Evolutionary conservation across 1,284 basidiomycete species (phyloP), one percentile per base, ranked within the genome.

Genomic region (Anthracocystis walkeri): DNA sequence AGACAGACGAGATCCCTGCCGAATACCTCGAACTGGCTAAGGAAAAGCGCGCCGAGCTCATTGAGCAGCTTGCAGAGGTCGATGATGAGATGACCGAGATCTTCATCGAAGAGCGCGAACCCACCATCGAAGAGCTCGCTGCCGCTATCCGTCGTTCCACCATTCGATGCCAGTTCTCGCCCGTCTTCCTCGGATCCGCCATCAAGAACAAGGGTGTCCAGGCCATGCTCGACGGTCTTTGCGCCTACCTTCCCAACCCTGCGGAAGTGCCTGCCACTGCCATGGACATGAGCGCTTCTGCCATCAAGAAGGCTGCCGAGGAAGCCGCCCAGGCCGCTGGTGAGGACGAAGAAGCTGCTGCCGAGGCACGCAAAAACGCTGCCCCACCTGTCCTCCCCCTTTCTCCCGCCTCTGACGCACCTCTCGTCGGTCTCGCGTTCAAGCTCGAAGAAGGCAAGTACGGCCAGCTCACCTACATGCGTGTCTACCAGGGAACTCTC

Each of bases 201-300:
- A 92, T 99, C 85, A 98, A 98, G 88, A 99, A 99, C 87, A 97
- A 94, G 23, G 94, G 91, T 61, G 93, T 99, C 4, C 97, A 99
- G 86, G 90, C 94, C 18, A 89, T 99, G 76, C 89, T 99, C 21
- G 95, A 99, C 82, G 97, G 95, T 77, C 91, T 98, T 35, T 96
- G 94, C 84, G 89, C 92, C n/a, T 99, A 98, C 87, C 89, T 99
- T 10, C 94, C 97, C 21, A 93, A 92, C 70, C 97, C 97, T 0
- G 88, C 91, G 2, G 93, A 99, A 86, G 88, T 91, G 11, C 88
- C 90, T 38, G 91, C 92, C 14, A 88, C 91, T 33, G 97, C 97
- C 0, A 90, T 95, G 77, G 95, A 98, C 42, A 88, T 91, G 7
- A 91, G 93, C 2, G 82, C 88, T 0, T 89, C 95, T 25, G 79